Evolutionary conservation across 441 rosid species (phyloP).

Genomic region (Sinapis alba): DNA sequence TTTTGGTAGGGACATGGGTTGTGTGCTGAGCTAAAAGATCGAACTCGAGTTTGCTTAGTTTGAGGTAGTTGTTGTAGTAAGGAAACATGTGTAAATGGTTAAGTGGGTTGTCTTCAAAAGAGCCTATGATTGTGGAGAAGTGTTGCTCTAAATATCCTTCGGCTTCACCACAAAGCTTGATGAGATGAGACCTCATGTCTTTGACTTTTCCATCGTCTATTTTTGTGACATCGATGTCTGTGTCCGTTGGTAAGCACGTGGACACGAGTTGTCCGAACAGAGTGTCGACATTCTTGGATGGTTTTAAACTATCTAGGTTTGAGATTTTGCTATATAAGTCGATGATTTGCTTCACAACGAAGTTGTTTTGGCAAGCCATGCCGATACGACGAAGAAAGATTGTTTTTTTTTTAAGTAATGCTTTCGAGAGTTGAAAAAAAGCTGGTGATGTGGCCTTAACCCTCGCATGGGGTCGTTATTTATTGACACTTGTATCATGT

Average conservation of each 20-base stretch:
- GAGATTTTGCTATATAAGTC: constrained; percentile 69
- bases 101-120: constrained; percentile 1
- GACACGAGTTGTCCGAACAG: constrained; percentile 77
- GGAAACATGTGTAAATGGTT: not conserved
- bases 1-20: not conserved
- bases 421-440: not conserved
- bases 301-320: constrained; percentile 63
- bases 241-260: constrained; percentile 75
- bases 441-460: not conserved
- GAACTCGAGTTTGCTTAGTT: not conserved
- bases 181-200: not conserved
- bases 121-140: constrained; percentile 1
- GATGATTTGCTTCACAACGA: constrained; percentile 54
- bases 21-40: not conserved
- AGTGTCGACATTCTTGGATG: constrained; percentile 77
- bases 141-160: not conserved
- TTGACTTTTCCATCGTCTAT: not conserved
- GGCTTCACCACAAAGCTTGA: not conserved
- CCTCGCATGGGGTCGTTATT: not conserved
- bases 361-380: constrained; percentile 76
- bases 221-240: constrained; percentile 64
- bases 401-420: not conserved
- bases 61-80: not conserved
- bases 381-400: constrained; percentile 57
- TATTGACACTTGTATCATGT: not conserved